Evolutionary conservation across 441 rosid species (phyloP).

Genomic region (Populus hybrid): DNA sequence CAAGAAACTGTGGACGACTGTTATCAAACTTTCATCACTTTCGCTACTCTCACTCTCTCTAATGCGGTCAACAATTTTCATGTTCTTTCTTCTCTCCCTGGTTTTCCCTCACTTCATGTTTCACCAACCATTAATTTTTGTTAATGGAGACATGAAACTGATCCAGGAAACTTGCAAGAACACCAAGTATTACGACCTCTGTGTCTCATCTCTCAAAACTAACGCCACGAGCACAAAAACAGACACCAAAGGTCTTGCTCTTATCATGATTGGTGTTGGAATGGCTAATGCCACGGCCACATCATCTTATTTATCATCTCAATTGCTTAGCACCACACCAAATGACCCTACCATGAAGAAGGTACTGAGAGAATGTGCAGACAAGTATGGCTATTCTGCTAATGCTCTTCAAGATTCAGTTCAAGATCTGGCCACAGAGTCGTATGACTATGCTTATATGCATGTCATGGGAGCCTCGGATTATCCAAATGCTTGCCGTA

Average conservation of each 20-base stretch:
- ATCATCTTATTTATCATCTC: conserved; percentile 54
- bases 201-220: conserved; percentile 68
- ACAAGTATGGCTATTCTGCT: conserved; percentile 57
- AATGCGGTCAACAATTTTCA: conserved; percentile 3
- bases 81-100: conserved; percentile 21
- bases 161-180: conserved; percentile 65
- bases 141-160: conserved; percentile 27
- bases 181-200: conserved; percentile 65
- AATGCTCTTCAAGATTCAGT: conserved; percentile 51
- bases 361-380: conserved; percentile 58
- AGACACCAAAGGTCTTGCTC: conserved; percentile 67
- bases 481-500: conserved; percentile 68
- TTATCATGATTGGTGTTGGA: conserved; percentile 59
- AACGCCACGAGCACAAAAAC: conserved; percentile 53
- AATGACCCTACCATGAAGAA: conserved; percentile 35
- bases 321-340: conserved; percentile 18
- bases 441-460: conserved; percentile 67
- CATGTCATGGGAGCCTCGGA: conserved; percentile 68
- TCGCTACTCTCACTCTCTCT: not conserved
- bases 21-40: not conserved
- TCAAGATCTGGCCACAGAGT: conserved; percentile 48
- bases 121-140: conserved; percentile 9
- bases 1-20: not conserved
- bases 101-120: conserved; percentile 7
- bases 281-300: conserved; percentile 66